phyloP scores from a whole-genome alignment of 768 basidiomycete genomes.

The Multifurca ochricompacta region DNA sequence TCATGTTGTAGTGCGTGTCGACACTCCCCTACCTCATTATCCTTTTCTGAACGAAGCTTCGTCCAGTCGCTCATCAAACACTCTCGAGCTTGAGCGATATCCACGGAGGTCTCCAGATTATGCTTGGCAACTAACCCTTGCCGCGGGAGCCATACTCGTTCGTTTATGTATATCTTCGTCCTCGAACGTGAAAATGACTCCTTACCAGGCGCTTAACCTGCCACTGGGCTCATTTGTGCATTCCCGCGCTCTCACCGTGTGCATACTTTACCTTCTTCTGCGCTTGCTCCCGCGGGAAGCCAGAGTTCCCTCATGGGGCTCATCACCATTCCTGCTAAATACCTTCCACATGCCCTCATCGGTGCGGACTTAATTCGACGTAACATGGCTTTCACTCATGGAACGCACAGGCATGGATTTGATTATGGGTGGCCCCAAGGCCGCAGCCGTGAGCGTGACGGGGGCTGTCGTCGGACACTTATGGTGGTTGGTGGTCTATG shows the following conservation, averaged over 20 bases:
- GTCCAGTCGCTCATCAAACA: conserved; percentile 52
- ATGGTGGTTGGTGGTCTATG: conserved; percentile 70
- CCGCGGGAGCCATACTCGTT: conserved; percentile 52
- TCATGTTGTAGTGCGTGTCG: conserved; percentile 58
- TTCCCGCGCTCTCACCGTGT: conserved; percentile 56
- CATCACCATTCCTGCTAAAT: conserved; percentile 60
- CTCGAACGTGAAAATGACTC: background rate
- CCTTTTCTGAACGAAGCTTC: background rate
- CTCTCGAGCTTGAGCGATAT: conserved; percentile 59
- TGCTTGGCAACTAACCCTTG: conserved; percentile 63
- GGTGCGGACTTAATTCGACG: conserved; percentile 19
- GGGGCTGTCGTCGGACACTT: conserved; percentile 72
- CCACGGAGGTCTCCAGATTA: conserved; percentile 58
- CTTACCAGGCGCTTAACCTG: conserved; percentile 43
- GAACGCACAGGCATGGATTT: conserved; percentile 43
- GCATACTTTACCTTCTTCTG: conserved; percentile 62
- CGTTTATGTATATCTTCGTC: background rate
- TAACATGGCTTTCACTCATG: background rate
- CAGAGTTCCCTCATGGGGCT: conserved; percentile 76
- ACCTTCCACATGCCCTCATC: conserved; percentile 69
- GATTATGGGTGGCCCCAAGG: conserved; percentile 48
- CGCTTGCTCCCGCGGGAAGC: conserved; percentile 55
- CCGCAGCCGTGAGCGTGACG: conserved; percentile 49
- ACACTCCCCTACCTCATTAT: background rate
- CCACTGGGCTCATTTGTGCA: conserved; percentile 53